These are phyloP conservation scores for Goffeauzyma gilvescens DNA, from an alignment of 768 basidiomycete genomes.

Conservation along the genomic window DNA sequence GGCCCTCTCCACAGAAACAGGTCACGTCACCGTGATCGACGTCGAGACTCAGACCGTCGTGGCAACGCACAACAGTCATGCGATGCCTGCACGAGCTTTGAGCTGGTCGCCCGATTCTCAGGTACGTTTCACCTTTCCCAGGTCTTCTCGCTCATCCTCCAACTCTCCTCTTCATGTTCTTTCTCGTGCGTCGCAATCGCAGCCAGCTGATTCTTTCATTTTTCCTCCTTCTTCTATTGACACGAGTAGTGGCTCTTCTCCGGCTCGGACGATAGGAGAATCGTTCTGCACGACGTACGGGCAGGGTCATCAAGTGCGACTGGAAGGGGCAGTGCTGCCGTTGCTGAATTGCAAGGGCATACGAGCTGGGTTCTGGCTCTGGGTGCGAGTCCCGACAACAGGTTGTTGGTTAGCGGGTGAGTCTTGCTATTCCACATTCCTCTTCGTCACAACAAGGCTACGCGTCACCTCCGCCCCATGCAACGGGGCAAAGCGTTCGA, in stretches of 20 bases:
- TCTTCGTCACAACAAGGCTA: no score
- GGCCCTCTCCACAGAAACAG: constrained; percentile 64
- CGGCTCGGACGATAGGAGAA: constrained; percentile 79
- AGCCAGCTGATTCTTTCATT: background rate
- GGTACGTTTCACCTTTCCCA: constrained; percentile 34
- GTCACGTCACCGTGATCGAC: constrained; percentile 77
- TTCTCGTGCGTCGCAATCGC: background rate
- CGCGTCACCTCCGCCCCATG: no score
- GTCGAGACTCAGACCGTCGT: constrained; percentile 47
- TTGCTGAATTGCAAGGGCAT: constrained; percentile 71
- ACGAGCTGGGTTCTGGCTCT: constrained; percentile 70
- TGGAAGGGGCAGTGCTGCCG: constrained; percentile 50
- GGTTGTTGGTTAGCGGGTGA: constrained; percentile 18
- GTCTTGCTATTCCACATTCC: no score
- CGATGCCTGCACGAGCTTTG: constrained; percentile 68
- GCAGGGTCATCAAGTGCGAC: constrained; percentile 35
- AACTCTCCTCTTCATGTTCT: background rate
- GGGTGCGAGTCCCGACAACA: constrained; percentile 8
- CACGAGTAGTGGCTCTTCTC: constrained; percentile 69
- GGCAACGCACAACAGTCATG: constrained; percentile 65
- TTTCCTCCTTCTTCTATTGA: background rate
- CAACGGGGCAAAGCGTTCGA: no score
- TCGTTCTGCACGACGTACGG: constrained; percentile 77
- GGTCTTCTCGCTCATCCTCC: background rate
- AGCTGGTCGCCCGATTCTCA: constrained; percentile 79